Evolutionary conservation across 2,329 filamentous ascomycete genomes (phyloP), one percentile per base, ranked within the genome.

Genomic region (Aureobasidium sp.): DNA sequence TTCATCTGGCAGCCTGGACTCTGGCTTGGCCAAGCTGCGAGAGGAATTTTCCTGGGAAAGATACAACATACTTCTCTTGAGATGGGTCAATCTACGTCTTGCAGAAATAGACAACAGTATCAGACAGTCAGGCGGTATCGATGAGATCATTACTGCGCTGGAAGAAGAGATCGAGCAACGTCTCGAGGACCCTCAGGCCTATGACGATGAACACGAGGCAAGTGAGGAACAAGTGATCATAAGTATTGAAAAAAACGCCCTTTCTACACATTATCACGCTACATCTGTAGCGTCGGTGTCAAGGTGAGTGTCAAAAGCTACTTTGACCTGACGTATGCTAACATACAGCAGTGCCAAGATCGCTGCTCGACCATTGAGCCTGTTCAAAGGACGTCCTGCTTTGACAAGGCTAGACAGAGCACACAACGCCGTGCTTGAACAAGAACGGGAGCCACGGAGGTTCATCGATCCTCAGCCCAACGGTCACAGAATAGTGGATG

Each of bases 31-130:
- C 17, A 40, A 21, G 16, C 19, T 51, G 24, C 25, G 12, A n/a
- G 12, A 40, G 6, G 14, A 2, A 1, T 84, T 75, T 60, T 68
- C 72, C 3, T 83, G 79, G 78, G 59, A 68, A 0, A 59, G 64
- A 2, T 78, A 81, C 49, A 61, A 77, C 5, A 57, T 72, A 1
- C 63, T 69, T 7, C 62, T 74, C 5, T 64, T 74, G 1, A 60
- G 68, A 16, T 82, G 79, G 76, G 67, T 72, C 17, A 69, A 71
- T 53, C 58, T 61, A 6, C 70, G 76, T 17, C 66, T 68, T 27
- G 59, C 63, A 5, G 75, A 81, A 55, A 70, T 83, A 37, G 63
- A 70, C 17, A 48, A 60, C 2, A 63, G 68, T 1, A 67, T 82
- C 16, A 59, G 64, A 8, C 45, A 59, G 2, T 68, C 72, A 55